Evolutionary conservation across 345 rosid genomes (phyloP).

Genomic region (Salix arbutifolia): DNA sequence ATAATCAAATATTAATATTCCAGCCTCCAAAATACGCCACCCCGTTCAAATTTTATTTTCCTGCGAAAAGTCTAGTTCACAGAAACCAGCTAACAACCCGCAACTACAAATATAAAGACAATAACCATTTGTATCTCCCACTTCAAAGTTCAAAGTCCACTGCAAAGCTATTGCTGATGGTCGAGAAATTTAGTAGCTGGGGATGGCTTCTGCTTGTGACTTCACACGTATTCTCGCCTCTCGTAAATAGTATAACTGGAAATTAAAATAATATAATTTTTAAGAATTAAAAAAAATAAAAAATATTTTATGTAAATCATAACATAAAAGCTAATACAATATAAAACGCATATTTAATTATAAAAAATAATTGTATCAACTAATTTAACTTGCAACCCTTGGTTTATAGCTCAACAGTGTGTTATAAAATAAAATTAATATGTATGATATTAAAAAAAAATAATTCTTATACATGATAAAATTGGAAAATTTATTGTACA

Average conservation of each 20-base stretch:
- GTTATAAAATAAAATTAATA: too few relatives aligned
- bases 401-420: too few relatives aligned
- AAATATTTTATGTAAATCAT: too few relatives aligned
- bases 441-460: neutral
- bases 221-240: neutral
- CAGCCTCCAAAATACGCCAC: neutral
- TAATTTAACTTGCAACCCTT: neutral
- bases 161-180: neutral
- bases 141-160: constrained; percentile 1
- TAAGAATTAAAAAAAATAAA: too few relatives aligned
- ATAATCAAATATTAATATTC: neutral
- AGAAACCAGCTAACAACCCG: neutral
- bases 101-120: neutral
- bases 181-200: neutral
- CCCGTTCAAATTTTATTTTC: neutral
- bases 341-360: neutral
- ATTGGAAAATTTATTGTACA: too few relatives aligned
- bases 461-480: neutral
- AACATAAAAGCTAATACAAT: too few relatives aligned
- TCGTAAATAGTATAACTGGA: too few relatives aligned
- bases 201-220: neutral
- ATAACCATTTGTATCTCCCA: neutral
- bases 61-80: neutral
- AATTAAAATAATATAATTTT: too few relatives aligned
- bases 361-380: neutral